Evolutionary conservation across 2,329 filamentous ascomycete genomes (phyloP).

Genomic region (Pseudocercospora eumusae): DNA sequence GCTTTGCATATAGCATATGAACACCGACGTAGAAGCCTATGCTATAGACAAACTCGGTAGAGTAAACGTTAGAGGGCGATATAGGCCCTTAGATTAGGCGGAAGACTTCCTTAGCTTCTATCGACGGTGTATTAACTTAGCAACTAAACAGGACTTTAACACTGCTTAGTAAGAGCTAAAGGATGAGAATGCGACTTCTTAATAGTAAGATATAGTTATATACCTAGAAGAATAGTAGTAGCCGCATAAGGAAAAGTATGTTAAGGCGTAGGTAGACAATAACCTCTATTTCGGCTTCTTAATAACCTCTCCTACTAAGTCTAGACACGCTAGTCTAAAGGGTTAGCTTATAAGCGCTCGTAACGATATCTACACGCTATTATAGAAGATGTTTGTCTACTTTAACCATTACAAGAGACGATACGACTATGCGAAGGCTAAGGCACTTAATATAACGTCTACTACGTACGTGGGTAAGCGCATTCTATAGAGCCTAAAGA

Average conservation of each 20-base stretch:
- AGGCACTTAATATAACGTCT: background rate
- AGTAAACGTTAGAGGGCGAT: too few species aligned
- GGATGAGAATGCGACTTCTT: background rate
- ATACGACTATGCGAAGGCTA: background rate
- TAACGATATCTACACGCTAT: background rate
- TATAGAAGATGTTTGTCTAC: too few species aligned
- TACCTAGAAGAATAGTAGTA: background rate
- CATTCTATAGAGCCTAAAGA: background rate
- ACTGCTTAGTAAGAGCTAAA: background rate
- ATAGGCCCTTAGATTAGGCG: too few species aligned
- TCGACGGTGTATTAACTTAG: background rate
- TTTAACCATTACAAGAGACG: background rate
- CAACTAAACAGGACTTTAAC: background rate
- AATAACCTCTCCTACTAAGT: background rate
- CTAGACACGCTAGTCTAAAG: background rate
- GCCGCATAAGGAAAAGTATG: background rate
- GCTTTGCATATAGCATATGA: too few species aligned
- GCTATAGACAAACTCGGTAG: too few species aligned
- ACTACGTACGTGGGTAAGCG: background rate
- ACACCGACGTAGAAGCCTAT: too few species aligned
- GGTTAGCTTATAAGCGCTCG: background rate
- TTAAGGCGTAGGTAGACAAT: background rate
- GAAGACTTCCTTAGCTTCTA: too few species aligned
- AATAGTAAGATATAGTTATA: background rate
- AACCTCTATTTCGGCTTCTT: background rate